Evolutionary conservation across 495 filamentous ascomycete species (phyloP).

Genomic region (Polyplosphaeria fusca): DNA sequence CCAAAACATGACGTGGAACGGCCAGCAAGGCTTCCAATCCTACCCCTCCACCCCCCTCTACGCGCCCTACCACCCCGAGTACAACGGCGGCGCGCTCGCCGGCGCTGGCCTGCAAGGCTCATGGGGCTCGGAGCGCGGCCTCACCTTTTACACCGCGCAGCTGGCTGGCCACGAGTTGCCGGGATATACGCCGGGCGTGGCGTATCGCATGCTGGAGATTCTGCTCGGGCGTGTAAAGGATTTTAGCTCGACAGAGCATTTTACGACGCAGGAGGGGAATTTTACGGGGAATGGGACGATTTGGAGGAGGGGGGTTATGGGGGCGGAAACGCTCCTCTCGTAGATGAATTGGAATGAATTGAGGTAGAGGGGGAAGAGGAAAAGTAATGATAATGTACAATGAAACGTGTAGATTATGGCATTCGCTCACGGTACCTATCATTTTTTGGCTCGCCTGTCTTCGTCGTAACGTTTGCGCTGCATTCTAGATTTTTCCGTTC

Average conservation of each 20-base stretch:
- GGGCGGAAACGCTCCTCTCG: no score
- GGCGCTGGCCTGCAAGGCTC: conserved; percentile 60
- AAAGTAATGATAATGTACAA: no score
- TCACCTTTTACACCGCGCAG: conserved; percentile 52
- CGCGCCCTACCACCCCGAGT: conserved; percentile 58
- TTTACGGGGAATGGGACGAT: conserved; percentile 30
- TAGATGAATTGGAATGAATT: no score
- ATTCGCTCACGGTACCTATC: no score
- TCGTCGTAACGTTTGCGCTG: no score
- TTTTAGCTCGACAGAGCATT: conserved; percentile 24
- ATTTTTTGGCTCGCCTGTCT: no score
- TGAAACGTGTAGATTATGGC: no score
- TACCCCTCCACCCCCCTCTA: conserved; percentile 59
- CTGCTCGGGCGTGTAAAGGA: conserved; percentile 33
- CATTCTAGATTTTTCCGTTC: no score
- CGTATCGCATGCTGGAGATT: conserved; percentile 36
- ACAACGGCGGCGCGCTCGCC: conserved; percentile 42
- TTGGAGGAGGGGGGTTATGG: no score
- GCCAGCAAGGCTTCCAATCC: conserved; percentile 59
- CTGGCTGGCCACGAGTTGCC: conserved; percentile 32
- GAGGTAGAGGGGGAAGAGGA: no score
- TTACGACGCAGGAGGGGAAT: conserved; percentile 29
- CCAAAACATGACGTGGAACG: conserved; percentile 83
- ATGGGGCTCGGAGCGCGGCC: conserved; percentile 61
- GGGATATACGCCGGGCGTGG: conserved; percentile 29